A percentile compares a stretch with the other conserved stretches of the same genome.
phyloP scores from a whole-genome alignment of 2,329 filamentous ascomycete species.

The Venturia aucupariae region DNA sequence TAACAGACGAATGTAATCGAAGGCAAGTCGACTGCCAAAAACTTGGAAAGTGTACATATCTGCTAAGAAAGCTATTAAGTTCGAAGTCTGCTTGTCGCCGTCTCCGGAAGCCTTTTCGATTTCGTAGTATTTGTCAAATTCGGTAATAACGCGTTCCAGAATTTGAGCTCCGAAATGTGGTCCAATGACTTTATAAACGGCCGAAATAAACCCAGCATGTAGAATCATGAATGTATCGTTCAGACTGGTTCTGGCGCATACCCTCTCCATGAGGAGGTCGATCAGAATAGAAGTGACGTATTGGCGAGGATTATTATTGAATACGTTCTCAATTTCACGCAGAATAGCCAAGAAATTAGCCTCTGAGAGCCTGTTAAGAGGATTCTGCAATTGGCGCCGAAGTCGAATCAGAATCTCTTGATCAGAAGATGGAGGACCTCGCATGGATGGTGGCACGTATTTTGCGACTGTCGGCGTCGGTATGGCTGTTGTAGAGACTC shows the following conservation, averaged over 20 bases:
- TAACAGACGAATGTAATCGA: conserved; percentile 80
- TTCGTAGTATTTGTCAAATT: conserved; percentile 60
- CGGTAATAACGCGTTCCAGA: conserved; percentile 65
- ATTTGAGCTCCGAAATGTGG: conserved; percentile 85
- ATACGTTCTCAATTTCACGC: conserved; percentile 71
- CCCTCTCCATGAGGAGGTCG: conserved; percentile 66
- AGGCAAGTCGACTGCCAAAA: conserved; percentile 71
- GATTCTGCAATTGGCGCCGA: conserved; percentile 72
- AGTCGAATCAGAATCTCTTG: conserved; percentile 60
- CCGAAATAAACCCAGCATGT: conserved; percentile 80
- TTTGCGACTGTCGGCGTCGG: conserved; percentile 46
- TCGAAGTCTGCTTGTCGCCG: conserved; percentile 55
- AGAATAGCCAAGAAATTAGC: conserved; percentile 80
- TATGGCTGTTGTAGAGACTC: conserved; percentile 56
- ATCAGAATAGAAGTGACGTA: conserved; percentile 76
- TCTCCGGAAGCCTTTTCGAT: conserved; percentile 27
- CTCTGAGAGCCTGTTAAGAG: conserved; percentile 88
- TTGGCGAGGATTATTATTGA: conserved; percentile 75
- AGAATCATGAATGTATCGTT: conserved; percentile 87
- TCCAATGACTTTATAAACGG: conserved; percentile 78
- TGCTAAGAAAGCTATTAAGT: conserved; percentile 73
- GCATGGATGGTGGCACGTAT: conserved; percentile 83
- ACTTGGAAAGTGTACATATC: conserved; percentile 91
- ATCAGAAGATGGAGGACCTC: conserved; percentile 53
- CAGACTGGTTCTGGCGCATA: conserved; percentile 68